Conservation (phyloP, 257 asterid genomes). For the Plantago elongata region DNA sequence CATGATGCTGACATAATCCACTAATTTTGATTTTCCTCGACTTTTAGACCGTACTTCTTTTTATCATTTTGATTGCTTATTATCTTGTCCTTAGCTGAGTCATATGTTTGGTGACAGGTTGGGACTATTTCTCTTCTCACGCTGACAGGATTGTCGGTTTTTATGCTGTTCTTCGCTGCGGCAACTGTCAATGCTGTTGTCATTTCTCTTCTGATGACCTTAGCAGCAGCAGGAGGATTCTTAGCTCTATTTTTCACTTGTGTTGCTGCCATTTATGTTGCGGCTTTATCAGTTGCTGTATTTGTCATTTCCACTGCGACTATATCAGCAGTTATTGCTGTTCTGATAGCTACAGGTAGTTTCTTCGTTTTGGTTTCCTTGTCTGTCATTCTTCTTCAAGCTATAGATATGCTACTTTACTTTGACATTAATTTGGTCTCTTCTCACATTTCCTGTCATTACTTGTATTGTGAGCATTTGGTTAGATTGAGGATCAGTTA, state of each 20-base stretch:
- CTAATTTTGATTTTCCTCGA: too few relatives aligned
- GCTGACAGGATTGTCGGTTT: constrained; percentile 57
- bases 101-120: constrained; percentile 40
- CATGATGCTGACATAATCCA: too few relatives aligned
- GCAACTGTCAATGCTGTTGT: constrained; percentile 74
- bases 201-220: constrained; percentile 64
- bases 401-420: too few relatives aligned
- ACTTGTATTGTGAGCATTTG: neutral
- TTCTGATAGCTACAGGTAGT: constrained; percentile 60
- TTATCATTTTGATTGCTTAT: too few relatives aligned
- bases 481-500: too few relatives aligned
- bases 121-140: constrained; percentile 58
- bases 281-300: constrained; percentile 52
- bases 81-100: constrained; percentile 9
- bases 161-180: constrained; percentile 61
- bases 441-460: neutral
- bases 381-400: too few relatives aligned
- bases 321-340: constrained; percentile 47
- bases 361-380: neutral
- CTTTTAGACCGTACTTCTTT: too few relatives aligned
- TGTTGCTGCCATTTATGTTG: constrained; percentile 59
- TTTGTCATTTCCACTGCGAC: constrained; percentile 56
- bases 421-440: neutral
- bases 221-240: constrained; percentile 90
- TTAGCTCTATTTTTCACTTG: constrained; percentile 74